phyloP scores from a whole-genome alignment of 345 rosid genomes.

The Rhodomyrtus tomentosa region DNA sequence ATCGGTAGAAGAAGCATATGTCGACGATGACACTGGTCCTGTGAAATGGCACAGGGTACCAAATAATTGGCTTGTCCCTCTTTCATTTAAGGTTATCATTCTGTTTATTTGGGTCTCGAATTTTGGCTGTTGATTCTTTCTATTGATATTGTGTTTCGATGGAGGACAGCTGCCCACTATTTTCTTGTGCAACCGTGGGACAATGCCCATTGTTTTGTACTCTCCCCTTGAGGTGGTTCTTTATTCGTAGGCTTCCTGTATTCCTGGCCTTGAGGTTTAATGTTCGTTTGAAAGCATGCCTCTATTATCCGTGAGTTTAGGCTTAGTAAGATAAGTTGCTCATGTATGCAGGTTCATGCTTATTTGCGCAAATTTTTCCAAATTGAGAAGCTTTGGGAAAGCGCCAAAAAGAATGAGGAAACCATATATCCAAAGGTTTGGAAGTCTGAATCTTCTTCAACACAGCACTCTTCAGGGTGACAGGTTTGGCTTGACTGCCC shows the following conservation, averaged over 20 bases:
- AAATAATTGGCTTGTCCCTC: background rate
- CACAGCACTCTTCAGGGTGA: too few relatives aligned
- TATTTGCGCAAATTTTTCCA: background rate
- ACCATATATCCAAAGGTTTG: too few relatives aligned
- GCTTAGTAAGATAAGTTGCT: background rate
- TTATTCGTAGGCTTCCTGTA: background rate
- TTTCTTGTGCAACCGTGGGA: background rate
- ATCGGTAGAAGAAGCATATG: conserved; percentile 6
- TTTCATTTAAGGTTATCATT: background rate
- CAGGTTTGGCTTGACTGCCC: background rate
- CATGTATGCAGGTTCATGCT: background rate
- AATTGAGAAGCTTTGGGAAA: background rate
- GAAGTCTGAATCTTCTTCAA: too few relatives aligned
- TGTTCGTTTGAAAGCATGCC: background rate
- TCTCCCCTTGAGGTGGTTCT: background rate
- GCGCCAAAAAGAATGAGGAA: too few relatives aligned
- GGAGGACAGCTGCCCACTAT: background rate
- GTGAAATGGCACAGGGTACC: background rate
- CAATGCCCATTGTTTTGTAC: background rate
- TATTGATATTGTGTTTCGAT: background rate
- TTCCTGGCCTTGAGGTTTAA: background rate
- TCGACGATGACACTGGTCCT: background rate
- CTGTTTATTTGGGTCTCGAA: background rate
- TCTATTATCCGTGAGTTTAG: background rate
- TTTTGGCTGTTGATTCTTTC: background rate